Base-by-base conservation (phyloP, 2,329 filamentous ascomycete genomes). In the Ascochyta pisi region DNA sequence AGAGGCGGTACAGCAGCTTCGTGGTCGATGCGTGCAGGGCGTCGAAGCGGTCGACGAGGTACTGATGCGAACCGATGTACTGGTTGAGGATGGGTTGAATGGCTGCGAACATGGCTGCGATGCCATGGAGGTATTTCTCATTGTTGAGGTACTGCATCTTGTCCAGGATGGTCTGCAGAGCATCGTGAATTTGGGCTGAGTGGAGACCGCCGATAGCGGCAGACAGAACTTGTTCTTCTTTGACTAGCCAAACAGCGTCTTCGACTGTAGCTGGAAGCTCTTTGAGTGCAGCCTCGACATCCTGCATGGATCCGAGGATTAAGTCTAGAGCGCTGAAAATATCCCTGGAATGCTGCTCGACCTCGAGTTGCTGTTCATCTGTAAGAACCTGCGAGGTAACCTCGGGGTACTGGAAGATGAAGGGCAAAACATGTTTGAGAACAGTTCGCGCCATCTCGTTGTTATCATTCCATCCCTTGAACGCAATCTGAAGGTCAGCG, bases 251-350 rank as follows among this genome's bases (percentile, higher is more conserved):
- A 2, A 82, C 80, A 1, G 80, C 66, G 39, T 89, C 85, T 31
- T 91, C 86, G 1, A 80, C 79, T 1, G 87, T 84, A 4, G 76
- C 71, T 1, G 89, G 86, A 1, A 88, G 76, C 3, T 79, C 78
- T 10, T 79, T 75, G 8, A 86, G 77, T 2, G 81, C 77, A 57
- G 84, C 84, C 54, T 86, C 84, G 41, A 89, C 82, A 60, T 88
- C 86, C 73, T 97, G 92, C 43, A 96, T 82, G 1, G 90, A 88
- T 33, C 94, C 89, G 2, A 97, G 85, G 26, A 94, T 84, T 45
- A 86, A 85, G 73, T 96, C 90, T 42, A 89, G 84, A n/a, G 89
- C 79, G 1, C 76, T 83, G 34, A 90, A 84, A 1, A 92, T 74
- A 3, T 82, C 78, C 13, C 82, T 76, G 38, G 86, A 84, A 40